Evolutionary conservation across 352 stramenopile genomes (phyloP), one percentile per base, ranked within the genome.

Genomic region (Pythium brachiatum): DNA sequence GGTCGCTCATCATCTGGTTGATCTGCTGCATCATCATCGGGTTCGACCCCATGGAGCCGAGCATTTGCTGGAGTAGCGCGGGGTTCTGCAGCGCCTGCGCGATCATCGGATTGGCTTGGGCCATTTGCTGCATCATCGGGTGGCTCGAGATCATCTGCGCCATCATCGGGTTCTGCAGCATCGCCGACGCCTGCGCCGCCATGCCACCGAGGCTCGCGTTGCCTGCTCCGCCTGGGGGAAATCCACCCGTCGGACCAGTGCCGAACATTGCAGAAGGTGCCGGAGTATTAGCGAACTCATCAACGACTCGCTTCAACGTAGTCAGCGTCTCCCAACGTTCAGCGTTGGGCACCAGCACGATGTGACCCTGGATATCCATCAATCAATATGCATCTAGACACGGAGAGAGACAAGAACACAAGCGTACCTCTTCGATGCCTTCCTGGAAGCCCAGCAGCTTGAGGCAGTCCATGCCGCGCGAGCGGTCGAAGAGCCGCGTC

Each of bases 61-160:
- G 63, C 20, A 81, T 81, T 70, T 93, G 81, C 26, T 72, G 53
- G 32, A 95, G 67, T 53, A 92, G 61, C 21, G 77, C 70, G n/a
- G 86, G 86, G 50, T 92, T 91, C 66, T 89, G 79, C 56, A 95
- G 51, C 11, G 78, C 78, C 68, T 93, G 86, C 6, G 80, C 78
- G 46, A 92, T 63, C 82, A 93, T 88, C 7, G 86, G 86, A 56
- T 93, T 95, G 39, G 72, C 57, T 50, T 89, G 79, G 21, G 78
- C 77, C 79, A 94, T 83, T 78, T 92, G 85, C 70, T 91, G 85
- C 61, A 94, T 75, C 72, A 82, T 85, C 26, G 83, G 81, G 69
- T 90, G 76, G 54, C 53, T 88, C 61, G 76, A 59, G 65, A 94
- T 72, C 53, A 78, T 79, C 50, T 90, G 81, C 52, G 79, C 58